Evolutionary conservation across 208 protist genomes (phyloP).

Genomic region (Balamuthia mandrillaris): DNA sequence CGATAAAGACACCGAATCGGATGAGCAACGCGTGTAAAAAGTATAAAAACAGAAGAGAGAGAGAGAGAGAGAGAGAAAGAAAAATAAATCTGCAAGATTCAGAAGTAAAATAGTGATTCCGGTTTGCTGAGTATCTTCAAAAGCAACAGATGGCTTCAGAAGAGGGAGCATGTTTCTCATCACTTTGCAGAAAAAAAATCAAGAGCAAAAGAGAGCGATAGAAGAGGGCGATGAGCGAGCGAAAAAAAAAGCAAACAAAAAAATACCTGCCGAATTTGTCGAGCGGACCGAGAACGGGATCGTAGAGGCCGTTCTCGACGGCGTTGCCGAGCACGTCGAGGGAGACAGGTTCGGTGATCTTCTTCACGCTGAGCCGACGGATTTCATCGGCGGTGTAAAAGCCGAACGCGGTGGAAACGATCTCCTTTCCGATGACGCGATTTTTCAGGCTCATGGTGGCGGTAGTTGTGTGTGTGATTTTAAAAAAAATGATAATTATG

Average conservation of each 20-base stretch:
- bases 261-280: conserved; percentile 53
- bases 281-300: conserved; percentile 76
- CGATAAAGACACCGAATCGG: no score
- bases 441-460: no score
- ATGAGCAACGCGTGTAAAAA: not conserved
- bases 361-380: conserved; percentile 63
- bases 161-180: not conserved
- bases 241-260: conserved; percentile 12
- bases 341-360: conserved; percentile 65
- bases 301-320: conserved; percentile 76
- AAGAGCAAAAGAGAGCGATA: not conserved
- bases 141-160: not conserved
- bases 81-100: not conserved
- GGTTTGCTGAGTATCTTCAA: not conserved
- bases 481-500: no score
- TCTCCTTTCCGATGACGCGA: conserved; percentile 50
- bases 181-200: not conserved
- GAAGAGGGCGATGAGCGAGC: not conserved
- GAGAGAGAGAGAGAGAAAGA: not conserved
- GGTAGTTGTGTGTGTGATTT: no score
- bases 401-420: conserved; percentile 61
- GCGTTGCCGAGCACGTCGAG: conserved; percentile 72
- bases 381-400: conserved; percentile 75
- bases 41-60: not conserved
- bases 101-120: not conserved